Percentiles rank a stretch among this genome's conserved stretches.
These are phyloP conservation scores for Grigorovia transvaalensis DNA, from an alignment of 805 yeast species.

Conservation along the genomic window DNA sequence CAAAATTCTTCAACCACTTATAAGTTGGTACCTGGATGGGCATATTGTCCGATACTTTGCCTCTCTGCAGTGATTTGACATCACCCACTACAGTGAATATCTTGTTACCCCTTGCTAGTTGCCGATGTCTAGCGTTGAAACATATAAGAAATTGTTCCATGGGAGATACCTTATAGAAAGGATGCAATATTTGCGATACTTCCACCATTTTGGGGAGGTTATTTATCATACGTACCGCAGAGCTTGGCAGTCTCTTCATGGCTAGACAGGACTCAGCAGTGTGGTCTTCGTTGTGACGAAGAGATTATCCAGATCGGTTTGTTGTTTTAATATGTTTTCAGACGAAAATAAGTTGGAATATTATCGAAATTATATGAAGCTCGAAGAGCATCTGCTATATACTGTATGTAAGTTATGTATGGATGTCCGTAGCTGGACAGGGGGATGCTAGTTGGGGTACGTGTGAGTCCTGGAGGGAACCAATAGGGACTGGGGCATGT, in stretches of 20 bases:
- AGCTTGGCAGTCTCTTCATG: neutral
- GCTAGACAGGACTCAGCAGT: too few relatives aligned
- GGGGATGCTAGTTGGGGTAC: too few relatives aligned
- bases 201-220: neutral
- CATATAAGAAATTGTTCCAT: slow-evolving; percentile 19
- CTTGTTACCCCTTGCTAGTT: slow-evolving; percentile 13
- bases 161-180: slow-evolving; percentile 18
- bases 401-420: neutral
- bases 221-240: neutral
- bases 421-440: neutral
- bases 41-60: neutral
- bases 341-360: slow-evolving; percentile 7
- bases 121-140: slow-evolving; percentile 11
- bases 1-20: slow-evolving; percentile 12
- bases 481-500: neutral
- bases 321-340: neutral
- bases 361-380: neutral
- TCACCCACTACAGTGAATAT: slow-evolving; percentile 11
- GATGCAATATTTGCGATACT: slow-evolving; percentile 11
- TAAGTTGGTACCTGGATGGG: neutral
- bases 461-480: neutral
- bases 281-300: too few relatives aligned
- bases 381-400: neutral
- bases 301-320: too few relatives aligned
- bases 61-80: neutral